These are phyloP conservation scores for Begonia masoniana DNA, from an alignment of 306 rosid species.

Conservation along the genomic window DNA sequence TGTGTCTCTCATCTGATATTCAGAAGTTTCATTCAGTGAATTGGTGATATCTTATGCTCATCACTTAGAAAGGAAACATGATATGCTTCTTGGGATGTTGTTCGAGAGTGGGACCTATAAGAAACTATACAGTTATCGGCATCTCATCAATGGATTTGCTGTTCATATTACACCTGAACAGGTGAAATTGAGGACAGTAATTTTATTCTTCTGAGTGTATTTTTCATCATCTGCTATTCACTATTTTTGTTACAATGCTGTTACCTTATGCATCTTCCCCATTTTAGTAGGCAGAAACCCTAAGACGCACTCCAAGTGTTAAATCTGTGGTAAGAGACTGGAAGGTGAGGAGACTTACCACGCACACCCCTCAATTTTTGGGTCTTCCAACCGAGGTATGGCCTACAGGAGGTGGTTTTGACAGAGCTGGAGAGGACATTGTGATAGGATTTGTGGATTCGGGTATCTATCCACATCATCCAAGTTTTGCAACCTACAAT, in stretches of 20 bases:
- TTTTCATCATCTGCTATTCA: too few relatives aligned
- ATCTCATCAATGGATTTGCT: constrained; percentile 97
- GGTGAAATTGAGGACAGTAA: constrained; percentile 49
- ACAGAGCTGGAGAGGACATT: constrained; percentile 77
- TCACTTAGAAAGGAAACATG: constrained; percentile 85
- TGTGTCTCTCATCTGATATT: not conserved
- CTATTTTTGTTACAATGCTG: constrained; percentile 9
- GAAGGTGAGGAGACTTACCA: constrained; percentile 86
- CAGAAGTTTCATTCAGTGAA: constrained; percentile 46
- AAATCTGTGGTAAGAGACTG: constrained; percentile 88
- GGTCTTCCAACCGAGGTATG: constrained; percentile 91
- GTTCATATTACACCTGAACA: constrained; percentile 81
- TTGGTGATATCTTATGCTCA: constrained; percentile 68
- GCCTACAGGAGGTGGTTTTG: constrained; percentile 73
- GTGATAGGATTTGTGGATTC: constrained; percentile 90
- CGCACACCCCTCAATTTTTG: constrained; percentile 88
- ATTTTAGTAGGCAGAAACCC: constrained; percentile 91
- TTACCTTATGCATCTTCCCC: constrained; percentile 26
- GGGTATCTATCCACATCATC: constrained; percentile 88
- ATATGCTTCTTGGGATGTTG: constrained; percentile 82
- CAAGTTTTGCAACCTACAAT: constrained; percentile 52
- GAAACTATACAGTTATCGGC: constrained; percentile 85
- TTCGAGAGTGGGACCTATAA: constrained; percentile 69
- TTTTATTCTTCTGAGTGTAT: too few relatives aligned
- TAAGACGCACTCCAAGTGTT: constrained; percentile 78